These are phyloP conservation scores for Solanum hybrid DNA, from an alignment of 305 asterid genomes.

Conservation along the genomic window DNA sequence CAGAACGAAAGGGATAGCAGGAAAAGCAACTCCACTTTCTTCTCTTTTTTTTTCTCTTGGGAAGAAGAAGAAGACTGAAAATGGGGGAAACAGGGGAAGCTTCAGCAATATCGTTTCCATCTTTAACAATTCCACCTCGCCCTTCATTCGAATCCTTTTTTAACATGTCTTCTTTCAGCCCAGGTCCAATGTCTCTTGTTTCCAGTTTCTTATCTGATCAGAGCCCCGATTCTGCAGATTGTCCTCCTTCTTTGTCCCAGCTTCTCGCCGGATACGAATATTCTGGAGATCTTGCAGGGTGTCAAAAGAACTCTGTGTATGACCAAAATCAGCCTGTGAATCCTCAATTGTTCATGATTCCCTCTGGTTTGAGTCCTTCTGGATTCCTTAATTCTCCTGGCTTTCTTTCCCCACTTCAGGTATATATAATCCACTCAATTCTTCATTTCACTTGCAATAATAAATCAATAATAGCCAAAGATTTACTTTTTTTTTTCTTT, in stretches of 20 bases:
- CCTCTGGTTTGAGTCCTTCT: constrained; percentile 73
- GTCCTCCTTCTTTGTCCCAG: constrained; percentile 58
- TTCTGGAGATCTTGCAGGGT: constrained; percentile 14
- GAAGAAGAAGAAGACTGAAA: background rate
- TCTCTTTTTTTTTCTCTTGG: background rate
- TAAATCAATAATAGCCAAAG: background rate
- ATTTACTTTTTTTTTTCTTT: background rate
- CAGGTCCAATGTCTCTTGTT: constrained; percentile 78
- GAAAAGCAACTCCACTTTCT: background rate
- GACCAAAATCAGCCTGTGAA: constrained; percentile 65
- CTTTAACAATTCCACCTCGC: constrained; percentile 69
- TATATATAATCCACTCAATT: constrained; percentile 10
- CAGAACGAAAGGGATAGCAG: background rate
- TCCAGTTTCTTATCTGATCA: constrained; percentile 59
- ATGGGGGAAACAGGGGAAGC: constrained; percentile 49
- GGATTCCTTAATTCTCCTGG: constrained; percentile 82
- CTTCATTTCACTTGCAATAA: background rate
- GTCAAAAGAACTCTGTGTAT: constrained; percentile 32
- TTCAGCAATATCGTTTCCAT: constrained; percentile 33
- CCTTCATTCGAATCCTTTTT: constrained; percentile 57
- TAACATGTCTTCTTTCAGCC: constrained; percentile 69
- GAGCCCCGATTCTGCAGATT: constrained; percentile 23
- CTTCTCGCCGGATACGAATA: constrained; percentile 45
- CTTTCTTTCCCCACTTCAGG: constrained; percentile 82
- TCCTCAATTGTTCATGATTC: constrained; percentile 52